A percentile compares a stretch with the other conserved stretches of the same genome.
phyloP scores from a whole-genome alignment of 495 filamentous ascomycete genomes.

The Penicillium waksmanii region DNA sequence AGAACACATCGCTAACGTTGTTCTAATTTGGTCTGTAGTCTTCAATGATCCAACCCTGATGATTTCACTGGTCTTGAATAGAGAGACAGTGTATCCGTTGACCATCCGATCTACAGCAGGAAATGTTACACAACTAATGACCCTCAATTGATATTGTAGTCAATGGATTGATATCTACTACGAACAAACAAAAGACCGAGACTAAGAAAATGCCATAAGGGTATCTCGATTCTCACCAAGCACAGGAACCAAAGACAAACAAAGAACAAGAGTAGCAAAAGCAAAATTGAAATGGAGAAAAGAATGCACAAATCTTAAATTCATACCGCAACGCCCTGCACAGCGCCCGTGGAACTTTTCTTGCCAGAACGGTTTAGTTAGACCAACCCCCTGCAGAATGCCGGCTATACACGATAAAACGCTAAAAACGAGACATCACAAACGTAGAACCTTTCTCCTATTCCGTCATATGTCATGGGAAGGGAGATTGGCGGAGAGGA shows the following conservation, averaged over 20 bases:
- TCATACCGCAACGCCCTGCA: slow-evolving; percentile 34
- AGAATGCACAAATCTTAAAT: slow-evolving; percentile 20
- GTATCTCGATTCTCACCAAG: slow-evolving; percentile 29
- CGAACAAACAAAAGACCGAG: neutral
- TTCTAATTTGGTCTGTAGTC: neutral
- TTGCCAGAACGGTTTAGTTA: neutral
- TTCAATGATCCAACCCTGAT: neutral
- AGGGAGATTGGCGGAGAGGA: neutral
- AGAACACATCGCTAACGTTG: neutral
- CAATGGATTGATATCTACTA: neutral
- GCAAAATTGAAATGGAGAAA: slow-evolving; percentile 9
- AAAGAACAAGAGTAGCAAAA: slow-evolving; percentile 1
- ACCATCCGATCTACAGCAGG: too few relatives aligned
- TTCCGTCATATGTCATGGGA: slow-evolving; percentile 8
- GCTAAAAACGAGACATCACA: slow-evolving; percentile 13
- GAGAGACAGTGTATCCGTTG: too few relatives aligned
- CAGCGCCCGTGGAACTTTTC: slow-evolving; percentile 30
- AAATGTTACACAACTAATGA: too few relatives aligned
- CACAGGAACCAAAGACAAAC: neutral
- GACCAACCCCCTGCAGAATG: slow-evolving; percentile 9
- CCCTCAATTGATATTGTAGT: neutral
- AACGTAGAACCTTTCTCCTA: slow-evolving; percentile 2
- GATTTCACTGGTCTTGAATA: neutral
- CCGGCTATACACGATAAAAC: slow-evolving; percentile 26
- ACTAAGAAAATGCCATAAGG: slow-evolving; percentile 14